Conservation (phyloP, 2,329 filamentous ascomycete species). For the Microdochium trichocladiopsis region DNA sequence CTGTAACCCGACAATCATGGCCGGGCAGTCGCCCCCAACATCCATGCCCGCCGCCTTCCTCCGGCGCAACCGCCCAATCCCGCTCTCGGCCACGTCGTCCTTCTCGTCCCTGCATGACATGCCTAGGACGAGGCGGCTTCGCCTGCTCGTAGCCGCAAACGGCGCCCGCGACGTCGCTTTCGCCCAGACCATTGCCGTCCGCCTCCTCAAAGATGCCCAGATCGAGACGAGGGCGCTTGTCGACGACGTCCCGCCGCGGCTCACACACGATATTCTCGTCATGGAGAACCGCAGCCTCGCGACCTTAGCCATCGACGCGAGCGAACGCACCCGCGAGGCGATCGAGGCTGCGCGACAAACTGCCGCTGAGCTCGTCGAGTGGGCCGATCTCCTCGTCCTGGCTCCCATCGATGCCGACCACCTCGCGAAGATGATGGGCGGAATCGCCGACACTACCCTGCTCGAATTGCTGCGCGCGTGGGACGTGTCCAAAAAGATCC, state of each 20-base stretch:
- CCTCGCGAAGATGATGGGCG: constrained; percentile 80
- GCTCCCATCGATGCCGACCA: constrained; percentile 80
- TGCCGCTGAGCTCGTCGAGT: constrained; percentile 66
- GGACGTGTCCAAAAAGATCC: constrained; percentile 78
- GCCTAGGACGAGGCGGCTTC: constrained; percentile 39
- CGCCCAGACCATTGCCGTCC: constrained; percentile 58
- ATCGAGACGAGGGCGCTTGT: constrained; percentile 57
- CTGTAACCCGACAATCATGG: background rate
- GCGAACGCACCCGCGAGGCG: constrained; percentile 28
- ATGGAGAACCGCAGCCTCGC: constrained; percentile 47
- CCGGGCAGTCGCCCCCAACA: background rate
- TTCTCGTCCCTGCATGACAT: constrained; percentile 27
- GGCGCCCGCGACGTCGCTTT: constrained; percentile 58
- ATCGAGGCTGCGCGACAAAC: constrained; percentile 46
- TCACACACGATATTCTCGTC: constrained; percentile 56
- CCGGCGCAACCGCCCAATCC: background rate
- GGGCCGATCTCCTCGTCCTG: constrained; percentile 81
- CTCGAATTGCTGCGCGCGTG: constrained; percentile 78
- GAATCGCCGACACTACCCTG: constrained; percentile 73
- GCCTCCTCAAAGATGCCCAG: constrained; percentile 57
- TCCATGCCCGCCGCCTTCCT: background rate
- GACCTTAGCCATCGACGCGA: constrained; percentile 21
- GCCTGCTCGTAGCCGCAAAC: constrained; percentile 59
- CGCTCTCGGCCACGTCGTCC: constrained; percentile 13
- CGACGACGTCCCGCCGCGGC: constrained; percentile 56